phyloP scores from a whole-genome alignment of 1,139 yeast genomes.

The Pichia sp. region DNA sequence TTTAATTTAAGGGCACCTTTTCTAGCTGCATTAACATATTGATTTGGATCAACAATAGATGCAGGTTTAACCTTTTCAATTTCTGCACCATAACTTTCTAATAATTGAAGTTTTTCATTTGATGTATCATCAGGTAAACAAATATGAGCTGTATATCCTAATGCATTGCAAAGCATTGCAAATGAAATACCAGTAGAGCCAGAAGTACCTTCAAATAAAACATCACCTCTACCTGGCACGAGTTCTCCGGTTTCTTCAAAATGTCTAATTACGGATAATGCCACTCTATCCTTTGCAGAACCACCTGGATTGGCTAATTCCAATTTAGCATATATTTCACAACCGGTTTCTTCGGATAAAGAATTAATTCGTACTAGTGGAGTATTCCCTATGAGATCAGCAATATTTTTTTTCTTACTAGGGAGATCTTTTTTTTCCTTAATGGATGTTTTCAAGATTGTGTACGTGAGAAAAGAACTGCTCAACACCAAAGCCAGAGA shows the following conservation, averaged over 20 bases:
- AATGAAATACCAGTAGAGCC: conserved; percentile 95
- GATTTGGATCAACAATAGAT: conserved; percentile 86
- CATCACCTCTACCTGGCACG: conserved; percentile 53
- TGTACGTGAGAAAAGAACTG: conserved; percentile 8
- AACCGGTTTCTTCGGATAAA: conserved; percentile 68
- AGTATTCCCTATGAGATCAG: conserved; percentile 80
- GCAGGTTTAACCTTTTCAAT: conserved; percentile 93
- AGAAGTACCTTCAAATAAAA: conserved; percentile 87
- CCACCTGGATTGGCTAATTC: conserved; percentile 92
- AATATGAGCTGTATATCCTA: conserved; percentile 86
- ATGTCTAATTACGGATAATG: conserved; percentile 69
- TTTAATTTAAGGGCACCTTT: conserved; percentile 53
- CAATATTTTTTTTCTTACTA: conserved; percentile 27
- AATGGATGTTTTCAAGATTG: not conserved
- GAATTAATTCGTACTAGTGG: conserved; percentile 77
- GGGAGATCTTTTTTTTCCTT: not conserved
- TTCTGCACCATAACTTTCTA: conserved; percentile 72
- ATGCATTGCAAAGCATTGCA: conserved; percentile 79
- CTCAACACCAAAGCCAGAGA: not conserved
- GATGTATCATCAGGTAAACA: conserved; percentile 96
- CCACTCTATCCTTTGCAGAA: conserved; percentile 92
- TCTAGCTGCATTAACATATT: conserved; percentile 86
- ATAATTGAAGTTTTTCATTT: conserved; percentile 65
- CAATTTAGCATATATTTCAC: conserved; percentile 79
- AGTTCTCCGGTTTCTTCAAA: conserved; percentile 59